Base-by-base conservation (phyloP, 106 monocot genomes). In the Narthecium ossifragum region DNA sequence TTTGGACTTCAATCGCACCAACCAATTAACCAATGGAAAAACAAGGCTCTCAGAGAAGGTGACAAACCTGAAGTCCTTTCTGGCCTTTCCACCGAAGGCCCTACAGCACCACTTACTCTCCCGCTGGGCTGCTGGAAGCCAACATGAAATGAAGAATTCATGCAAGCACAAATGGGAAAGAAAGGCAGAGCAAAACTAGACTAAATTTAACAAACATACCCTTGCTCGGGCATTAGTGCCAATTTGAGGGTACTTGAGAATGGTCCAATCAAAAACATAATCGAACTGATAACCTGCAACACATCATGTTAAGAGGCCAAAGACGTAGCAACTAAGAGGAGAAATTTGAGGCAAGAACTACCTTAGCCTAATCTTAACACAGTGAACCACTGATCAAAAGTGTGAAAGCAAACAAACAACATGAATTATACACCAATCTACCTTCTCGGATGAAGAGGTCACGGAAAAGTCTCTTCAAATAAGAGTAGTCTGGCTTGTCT, bases 191-290 rank as follows among this genome's bases (percentile, higher is more conserved):
- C 0, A 61, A 48, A 30, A 8, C 15, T 3, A 31, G n/a, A 33
- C 25, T 3, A 64, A 23, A 41, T 10, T 51, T 27, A 70, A 36
- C 40, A 67, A 5, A 26, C 61, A 51, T 86, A 86, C 92, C 30
- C 64, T 55, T 53, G 68, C 22, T 78, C 74, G 82, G 36, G 74
- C 30, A 63, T 70, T 79, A 52, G 66, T 25, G 53, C 69, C 77
- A 57, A 68, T 78, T 57, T 88, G 87, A 37, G 92, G 84, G 52
- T 79, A 67, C 56, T 92, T 92, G 51, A 84, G 57, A 22, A 78
- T 53, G 22, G 92, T 92, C 92, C 92, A 92, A 51, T 92, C 92
- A 75, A 92, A 92, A 18, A 92, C 69, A 81, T 88, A 92, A 60
- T 92, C 92, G 76, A 84, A 88, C 43, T 87, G 88, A 59, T 88